These are phyloP conservation scores for Mycena capillaripes DNA, from an alignment of 768 basidiomycete genomes.

Conservation along the genomic window DNA sequence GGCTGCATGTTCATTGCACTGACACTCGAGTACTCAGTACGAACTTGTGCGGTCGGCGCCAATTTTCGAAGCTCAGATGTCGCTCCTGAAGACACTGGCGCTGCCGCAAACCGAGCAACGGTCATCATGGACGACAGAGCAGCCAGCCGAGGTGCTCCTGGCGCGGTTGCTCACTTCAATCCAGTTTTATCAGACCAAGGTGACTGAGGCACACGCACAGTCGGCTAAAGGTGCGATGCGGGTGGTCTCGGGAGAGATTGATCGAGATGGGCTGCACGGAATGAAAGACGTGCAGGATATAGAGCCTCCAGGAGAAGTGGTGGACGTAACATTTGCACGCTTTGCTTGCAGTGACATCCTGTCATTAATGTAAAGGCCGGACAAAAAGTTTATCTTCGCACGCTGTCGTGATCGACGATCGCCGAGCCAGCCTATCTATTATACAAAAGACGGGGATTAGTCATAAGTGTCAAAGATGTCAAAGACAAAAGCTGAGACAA, in stretches of 20 bases:
- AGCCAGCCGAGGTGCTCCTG: constrained; percentile 53
- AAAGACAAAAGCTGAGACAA: constrained; percentile 19
- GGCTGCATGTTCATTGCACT: background rate
- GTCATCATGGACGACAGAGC: constrained; percentile 44
- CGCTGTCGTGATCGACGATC: too few relatives aligned
- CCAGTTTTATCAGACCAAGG: constrained; percentile 69
- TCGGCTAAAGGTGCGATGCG: constrained; percentile 71
- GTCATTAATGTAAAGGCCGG: constrained; percentile 67
- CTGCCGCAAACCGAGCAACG: constrained; percentile 45
- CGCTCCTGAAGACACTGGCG: constrained; percentile 58
- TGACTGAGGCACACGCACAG: constrained; percentile 56
- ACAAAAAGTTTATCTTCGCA: too few relatives aligned
- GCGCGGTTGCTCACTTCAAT: constrained; percentile 57
- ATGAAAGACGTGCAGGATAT: constrained; percentile 43
- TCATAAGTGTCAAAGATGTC: constrained; percentile 36
- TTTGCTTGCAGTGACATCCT: constrained; percentile 70
- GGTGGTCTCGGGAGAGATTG: constrained; percentile 72
- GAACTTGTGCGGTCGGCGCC: constrained; percentile 72
- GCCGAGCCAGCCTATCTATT: too few relatives aligned
- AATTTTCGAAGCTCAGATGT: constrained; percentile 61
- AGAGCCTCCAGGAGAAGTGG: constrained; percentile 63
- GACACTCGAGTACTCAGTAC: constrained; percentile 57
- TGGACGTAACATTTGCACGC: constrained; percentile 49
- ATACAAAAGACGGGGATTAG: too few relatives aligned
- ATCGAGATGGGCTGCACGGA: constrained; percentile 69